Evolutionary conservation across 2,329 filamentous ascomycete species (phyloP).

Genomic region (Fusarium chuoi): DNA sequence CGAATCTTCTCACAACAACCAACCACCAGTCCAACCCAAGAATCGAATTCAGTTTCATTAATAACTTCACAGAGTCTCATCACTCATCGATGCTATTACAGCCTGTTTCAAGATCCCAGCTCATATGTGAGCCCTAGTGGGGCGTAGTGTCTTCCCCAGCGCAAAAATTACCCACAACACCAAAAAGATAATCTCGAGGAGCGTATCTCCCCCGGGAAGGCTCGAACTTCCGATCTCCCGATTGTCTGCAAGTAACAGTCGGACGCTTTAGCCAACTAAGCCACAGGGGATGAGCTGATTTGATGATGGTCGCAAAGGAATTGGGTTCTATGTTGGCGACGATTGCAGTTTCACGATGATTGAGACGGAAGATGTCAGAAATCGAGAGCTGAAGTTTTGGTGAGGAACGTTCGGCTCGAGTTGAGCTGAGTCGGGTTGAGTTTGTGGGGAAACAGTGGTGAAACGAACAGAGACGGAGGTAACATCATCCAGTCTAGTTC

Average conservation of each 20-base stretch:
- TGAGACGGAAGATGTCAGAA: not conserved
- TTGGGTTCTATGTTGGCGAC: not conserved
- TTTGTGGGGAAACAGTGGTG: not conserved
- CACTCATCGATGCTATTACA: not conserved
- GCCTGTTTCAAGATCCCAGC: conserved; percentile 11
- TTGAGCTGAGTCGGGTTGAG: not conserved
- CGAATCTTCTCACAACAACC: too few relatives aligned
- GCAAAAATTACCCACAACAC: conserved; percentile 21
- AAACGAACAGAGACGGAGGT: not conserved
- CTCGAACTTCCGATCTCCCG: conserved; percentile 47
- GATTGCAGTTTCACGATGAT: not conserved
- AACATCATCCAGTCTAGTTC: too few relatives aligned
- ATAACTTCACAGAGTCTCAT: not conserved
- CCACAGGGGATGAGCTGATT: conserved; percentile 37
- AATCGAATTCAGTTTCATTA: fast-evolving
- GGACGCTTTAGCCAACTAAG: conserved; percentile 43
- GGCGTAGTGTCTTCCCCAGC: not conserved
- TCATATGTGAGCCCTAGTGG: conserved; percentile 19
- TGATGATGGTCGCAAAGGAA: conserved; percentile 1
- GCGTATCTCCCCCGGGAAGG: conserved; percentile 44
- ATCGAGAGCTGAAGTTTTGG: not conserved
- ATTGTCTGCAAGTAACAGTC: conserved; percentile 42
- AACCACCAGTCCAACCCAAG: not conserved
- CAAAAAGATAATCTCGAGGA: conserved; percentile 10
- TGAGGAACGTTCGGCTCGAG: too few relatives aligned